These are phyloP conservation scores for Cyclospora cayetanensis DNA, from an alignment of 169 alveolate genomes.

Conservation along the genomic window DNA sequence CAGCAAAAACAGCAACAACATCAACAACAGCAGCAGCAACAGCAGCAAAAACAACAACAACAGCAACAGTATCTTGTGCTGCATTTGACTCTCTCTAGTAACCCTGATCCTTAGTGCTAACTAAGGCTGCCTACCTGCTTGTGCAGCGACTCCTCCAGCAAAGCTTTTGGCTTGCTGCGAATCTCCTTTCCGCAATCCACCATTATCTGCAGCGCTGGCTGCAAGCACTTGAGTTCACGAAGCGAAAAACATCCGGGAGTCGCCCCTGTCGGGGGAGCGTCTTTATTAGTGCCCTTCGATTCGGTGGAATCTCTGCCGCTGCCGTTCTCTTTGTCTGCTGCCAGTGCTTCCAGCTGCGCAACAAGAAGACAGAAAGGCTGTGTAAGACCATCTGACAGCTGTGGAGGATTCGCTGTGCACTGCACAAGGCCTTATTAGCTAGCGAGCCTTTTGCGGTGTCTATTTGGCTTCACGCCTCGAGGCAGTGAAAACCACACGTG, in stretches of 20 bases:
- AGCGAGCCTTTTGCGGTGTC: too few species aligned
- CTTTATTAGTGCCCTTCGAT: too few species aligned
- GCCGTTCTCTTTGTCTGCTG: neutral
- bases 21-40: too few species aligned
- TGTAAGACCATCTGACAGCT: neutral
- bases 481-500: neutral
- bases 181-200: neutral
- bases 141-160: constrained; percentile 52
- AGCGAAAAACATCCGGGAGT: neutral
- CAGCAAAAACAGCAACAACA: too few species aligned
- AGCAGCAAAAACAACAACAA: too few species aligned
- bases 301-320: too few species aligned
- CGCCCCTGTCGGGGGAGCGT: too few species aligned
- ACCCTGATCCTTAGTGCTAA: too few species aligned
- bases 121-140: constrained; percentile 28
- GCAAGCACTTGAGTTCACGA: neutral
- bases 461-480: neutral
- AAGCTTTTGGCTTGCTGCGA: neutral
- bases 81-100: too few species aligned
- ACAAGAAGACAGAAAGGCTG: neutral
- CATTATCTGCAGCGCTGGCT: constrained; percentile 8
- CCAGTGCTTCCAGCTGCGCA: constrained; percentile 34
- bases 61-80: too few species aligned
- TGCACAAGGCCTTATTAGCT: neutral
- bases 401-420: neutral